These are phyloP conservation scores for Neurospora discreta DNA, from an alignment of 495 filamentous ascomycete species.

Conservation along the genomic window DNA sequence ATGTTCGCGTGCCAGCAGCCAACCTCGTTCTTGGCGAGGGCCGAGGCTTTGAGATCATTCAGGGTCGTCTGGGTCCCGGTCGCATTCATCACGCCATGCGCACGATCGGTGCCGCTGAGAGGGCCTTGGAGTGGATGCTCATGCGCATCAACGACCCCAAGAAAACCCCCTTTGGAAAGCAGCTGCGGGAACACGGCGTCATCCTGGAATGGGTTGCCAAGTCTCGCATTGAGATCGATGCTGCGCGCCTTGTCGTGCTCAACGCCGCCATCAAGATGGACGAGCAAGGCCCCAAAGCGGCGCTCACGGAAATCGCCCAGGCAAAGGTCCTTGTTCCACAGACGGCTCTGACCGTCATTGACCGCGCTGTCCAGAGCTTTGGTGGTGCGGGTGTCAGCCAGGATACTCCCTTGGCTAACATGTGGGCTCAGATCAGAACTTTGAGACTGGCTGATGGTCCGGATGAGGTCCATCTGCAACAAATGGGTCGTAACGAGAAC, in stretches of 20 bases:
- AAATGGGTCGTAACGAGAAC: constrained; percentile 80
- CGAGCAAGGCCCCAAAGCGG: constrained; percentile 63
- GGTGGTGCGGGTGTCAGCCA: constrained; percentile 81
- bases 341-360: constrained; percentile 68
- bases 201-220: constrained; percentile 90
- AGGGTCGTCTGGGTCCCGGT: constrained; percentile 81
- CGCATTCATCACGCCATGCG: constrained; percentile 95
- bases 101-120: constrained; percentile 74
- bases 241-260: constrained; percentile 72
- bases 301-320: constrained; percentile 75
- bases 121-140: constrained; percentile 79
- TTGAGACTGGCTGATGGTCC: constrained; percentile 81
- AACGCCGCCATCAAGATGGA: constrained; percentile 90
- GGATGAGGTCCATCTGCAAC: constrained; percentile 89
- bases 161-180: constrained; percentile 77
- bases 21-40: constrained; percentile 83
- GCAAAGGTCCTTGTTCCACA: constrained; percentile 77
- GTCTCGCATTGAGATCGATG: constrained; percentile 82
- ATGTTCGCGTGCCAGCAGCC: constrained; percentile 67
- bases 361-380: constrained; percentile 77
- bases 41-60: constrained; percentile 93
- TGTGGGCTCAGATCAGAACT: constrained; percentile 79
- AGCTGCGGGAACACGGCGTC: constrained; percentile 70
- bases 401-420: constrained; percentile 77
- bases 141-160: constrained; percentile 78